Conservation (phyloP, 345 rosid genomes). For the Rubroshorea leprosula region DNA sequence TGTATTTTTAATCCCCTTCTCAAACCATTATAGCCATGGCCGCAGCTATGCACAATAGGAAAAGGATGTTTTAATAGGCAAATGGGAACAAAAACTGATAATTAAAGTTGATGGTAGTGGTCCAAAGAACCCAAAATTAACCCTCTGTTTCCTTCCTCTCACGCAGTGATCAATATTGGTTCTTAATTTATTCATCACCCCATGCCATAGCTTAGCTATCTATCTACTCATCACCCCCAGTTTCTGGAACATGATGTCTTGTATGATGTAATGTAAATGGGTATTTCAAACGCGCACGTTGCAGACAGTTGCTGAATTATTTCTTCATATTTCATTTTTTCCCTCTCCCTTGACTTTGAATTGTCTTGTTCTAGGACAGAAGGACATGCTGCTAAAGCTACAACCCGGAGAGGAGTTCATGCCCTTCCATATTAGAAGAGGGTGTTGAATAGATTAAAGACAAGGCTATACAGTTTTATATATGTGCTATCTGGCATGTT, state of each 20-base stretch:
- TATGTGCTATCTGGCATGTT: too few relatives aligned
- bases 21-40: too few relatives aligned
- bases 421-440: not conserved
- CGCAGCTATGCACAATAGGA: not conserved
- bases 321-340: too few relatives aligned
- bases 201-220: not conserved
- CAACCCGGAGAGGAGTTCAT: not conserved
- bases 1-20: too few relatives aligned
- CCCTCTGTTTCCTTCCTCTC: not conserved
- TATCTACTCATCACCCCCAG: not conserved
- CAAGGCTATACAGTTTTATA: not conserved
- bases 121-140: not conserved
- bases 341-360: not conserved
- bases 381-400: not conserved
- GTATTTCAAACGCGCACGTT: too few relatives aligned
- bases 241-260: not conserved
- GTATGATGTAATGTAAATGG: not conserved
- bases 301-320: not conserved
- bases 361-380: not conserved
- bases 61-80: not conserved
- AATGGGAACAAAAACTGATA: not conserved
- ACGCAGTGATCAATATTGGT: not conserved
- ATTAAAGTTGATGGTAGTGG: not conserved
- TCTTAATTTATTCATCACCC: not conserved
- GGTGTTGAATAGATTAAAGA: not conserved